These are phyloP conservation scores for Pythium phragmiticola DNA, from an alignment of 352 stramenopile genomes.

Conservation along the genomic window DNA sequence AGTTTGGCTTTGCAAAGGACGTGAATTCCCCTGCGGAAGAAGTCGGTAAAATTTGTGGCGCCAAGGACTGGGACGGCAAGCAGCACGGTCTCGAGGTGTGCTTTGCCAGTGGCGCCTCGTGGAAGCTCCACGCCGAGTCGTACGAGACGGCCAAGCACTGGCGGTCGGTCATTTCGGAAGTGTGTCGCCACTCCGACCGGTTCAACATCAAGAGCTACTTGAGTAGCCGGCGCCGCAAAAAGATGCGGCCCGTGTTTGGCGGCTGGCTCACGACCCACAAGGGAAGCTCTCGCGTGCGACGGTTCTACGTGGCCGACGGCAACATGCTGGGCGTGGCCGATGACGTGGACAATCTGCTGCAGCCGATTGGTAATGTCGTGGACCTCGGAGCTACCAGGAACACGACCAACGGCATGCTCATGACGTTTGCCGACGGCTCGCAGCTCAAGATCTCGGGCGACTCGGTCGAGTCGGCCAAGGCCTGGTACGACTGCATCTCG, in stretches of 20 bases:
- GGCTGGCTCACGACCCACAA: slow-evolving; percentile 74
- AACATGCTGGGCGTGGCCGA: slow-evolving; percentile 65
- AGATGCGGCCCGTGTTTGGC: slow-evolving; percentile 64
- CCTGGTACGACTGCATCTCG: slow-evolving; percentile 72
- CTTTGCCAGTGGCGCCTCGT: slow-evolving; percentile 62
- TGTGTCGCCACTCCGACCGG: slow-evolving; percentile 43
- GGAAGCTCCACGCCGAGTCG: slow-evolving; percentile 69
- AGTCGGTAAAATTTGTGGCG: slow-evolving; percentile 54
- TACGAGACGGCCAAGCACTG: slow-evolving; percentile 79
- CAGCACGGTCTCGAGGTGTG: slow-evolving; percentile 67
- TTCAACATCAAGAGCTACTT: slow-evolving; percentile 76
- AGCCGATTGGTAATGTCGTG: slow-evolving; percentile 60
- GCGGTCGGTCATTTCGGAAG: slow-evolving; percentile 59
- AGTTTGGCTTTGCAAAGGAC: slow-evolving; percentile 72
- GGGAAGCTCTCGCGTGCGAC: slow-evolving; percentile 43
- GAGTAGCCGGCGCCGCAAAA: slow-evolving; percentile 60
- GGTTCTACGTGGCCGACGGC: slow-evolving; percentile 80
- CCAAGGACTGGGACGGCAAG: slow-evolving; percentile 71
- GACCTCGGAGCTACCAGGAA: slow-evolving; percentile 65
- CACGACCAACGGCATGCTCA: slow-evolving; percentile 64
- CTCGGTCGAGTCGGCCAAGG: slow-evolving; percentile 63
- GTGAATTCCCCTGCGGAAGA: slow-evolving; percentile 63
- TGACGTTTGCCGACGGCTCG: slow-evolving; percentile 55
- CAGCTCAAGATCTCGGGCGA: slow-evolving; percentile 72
- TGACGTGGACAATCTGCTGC: slow-evolving; percentile 78